A percentile compares a stretch with the other conserved stretches of the same genome.
These are phyloP conservation scores for Daldinia childiae DNA, from an alignment of 495 filamentous ascomycete genomes.

Conservation along the genomic window DNA sequence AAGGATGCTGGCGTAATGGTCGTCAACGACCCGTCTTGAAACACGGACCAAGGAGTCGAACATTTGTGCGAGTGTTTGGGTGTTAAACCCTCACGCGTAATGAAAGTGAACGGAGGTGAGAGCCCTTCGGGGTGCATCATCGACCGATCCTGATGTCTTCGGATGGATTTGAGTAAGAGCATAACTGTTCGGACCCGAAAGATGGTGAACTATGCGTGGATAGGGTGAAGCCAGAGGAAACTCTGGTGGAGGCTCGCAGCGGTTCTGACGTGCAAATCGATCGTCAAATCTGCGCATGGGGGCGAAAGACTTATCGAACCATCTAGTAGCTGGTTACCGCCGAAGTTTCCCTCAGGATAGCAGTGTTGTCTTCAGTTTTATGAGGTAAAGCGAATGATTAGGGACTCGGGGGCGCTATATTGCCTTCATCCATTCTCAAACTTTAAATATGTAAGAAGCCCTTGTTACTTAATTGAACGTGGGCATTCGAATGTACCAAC, in stretches of 20 bases:
- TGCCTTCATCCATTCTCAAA: conserved; percentile 16
- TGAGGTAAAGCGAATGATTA: conserved; percentile 16
- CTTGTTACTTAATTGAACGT: conserved; percentile 15
- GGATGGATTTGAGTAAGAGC: conserved; percentile 16
- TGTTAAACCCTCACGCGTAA: conserved; percentile 10
- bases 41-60: conserved; percentile 12
- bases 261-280: conserved; percentile 15
- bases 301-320: conserved; percentile 15
- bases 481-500: conserved; percentile 15
- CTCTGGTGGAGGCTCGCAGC: conserved; percentile 14
- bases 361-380: conserved; percentile 16
- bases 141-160: conserved; percentile 15
- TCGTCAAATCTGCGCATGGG: conserved; percentile 15
- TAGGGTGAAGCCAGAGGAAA: conserved; percentile 15
- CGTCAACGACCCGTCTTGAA: conserved; percentile 11
- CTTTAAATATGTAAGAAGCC: conserved; percentile 16
- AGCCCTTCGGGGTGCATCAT: conserved; percentile 11
- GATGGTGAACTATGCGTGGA: conserved; percentile 13
- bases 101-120: conserved; percentile 15
- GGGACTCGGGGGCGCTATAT: conserved; percentile 13
- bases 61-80: conserved; percentile 12
- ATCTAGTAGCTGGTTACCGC: conserved; percentile 15
- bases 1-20: conserved; percentile 15
- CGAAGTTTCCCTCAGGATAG: conserved; percentile 15
- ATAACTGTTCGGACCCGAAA: conserved; percentile 14